Evolutionary conservation across 164 flowering plant genomes (phyloP), one percentile per base, ranked within the genome.

Genomic region (Taxillus chinensis): DNA sequence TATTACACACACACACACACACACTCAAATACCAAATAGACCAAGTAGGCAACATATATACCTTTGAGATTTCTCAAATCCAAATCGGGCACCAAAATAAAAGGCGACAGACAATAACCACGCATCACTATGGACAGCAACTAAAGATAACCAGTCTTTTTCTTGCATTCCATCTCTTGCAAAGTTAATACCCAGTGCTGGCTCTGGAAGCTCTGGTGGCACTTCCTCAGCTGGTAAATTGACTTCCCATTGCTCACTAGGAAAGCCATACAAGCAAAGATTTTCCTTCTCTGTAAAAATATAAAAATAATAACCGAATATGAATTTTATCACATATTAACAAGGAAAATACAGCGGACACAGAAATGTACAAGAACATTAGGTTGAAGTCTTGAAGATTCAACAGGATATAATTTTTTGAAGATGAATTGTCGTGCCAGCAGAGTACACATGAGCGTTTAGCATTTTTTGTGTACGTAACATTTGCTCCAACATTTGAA

Each of bases 131-230:
- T 85, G 93, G 46, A 79, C 84, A 70, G 93, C 86, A 64, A 87
- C 93, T 39, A 87, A 70, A 55, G 88, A 78, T 43, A 87, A 54
- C 90, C 93, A 87, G 59, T 87, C 90, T 59, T 79, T 83, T 57
- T 83, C 88, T 63, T 77, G 83, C 90, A 85, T 83, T 37, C 90
- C 89, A 70, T 85, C 90, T 64, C 93, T 82, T 17, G 88, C 86
- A 69, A 87, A 84, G 70, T 87, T 87, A 43, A 87, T 87, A 51
- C 95, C 95, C 41, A 85, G 59, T 41, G 85, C 88, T 54, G 95
- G 95, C 74, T 87, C 90, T 8, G 95, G 95, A 39, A 87, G 84
- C 65, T 85, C 89, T 42, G 90, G 88, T 61, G 93, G 93, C 16
- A 87, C 90, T 70, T 87, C 93, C 64, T 85, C 87, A 60, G 86